These are phyloP conservation scores for Tylopilus orsonianus DNA, from an alignment of 1,284 basidiomycete species.

Conservation along the genomic window DNA sequence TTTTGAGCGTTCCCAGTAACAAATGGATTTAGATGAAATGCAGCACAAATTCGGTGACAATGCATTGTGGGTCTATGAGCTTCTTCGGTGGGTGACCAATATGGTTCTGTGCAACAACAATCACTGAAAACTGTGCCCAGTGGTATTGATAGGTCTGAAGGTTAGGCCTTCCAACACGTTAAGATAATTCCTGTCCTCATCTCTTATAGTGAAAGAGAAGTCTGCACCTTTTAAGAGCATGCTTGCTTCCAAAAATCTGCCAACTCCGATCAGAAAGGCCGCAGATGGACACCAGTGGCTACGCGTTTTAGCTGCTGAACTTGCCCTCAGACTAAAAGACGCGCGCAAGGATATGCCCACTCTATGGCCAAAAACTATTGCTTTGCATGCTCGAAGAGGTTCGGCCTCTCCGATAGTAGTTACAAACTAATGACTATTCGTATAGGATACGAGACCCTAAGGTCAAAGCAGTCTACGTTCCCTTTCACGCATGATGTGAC, in stretches of 20 bases:
- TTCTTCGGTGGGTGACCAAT: slow-evolving; percentile 53
- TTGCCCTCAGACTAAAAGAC: slow-evolving; percentile 82
- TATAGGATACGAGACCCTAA: slow-evolving; percentile 62
- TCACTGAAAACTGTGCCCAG: slow-evolving; percentile 39
- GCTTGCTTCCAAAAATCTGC: slow-evolving; percentile 91
- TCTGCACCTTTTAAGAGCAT: slow-evolving; percentile 83
- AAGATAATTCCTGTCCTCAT: neutral
- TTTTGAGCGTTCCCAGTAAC: slow-evolving; percentile 3
- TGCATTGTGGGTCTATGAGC: slow-evolving; percentile 90
- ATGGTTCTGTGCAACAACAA: neutral
- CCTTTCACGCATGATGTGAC: slow-evolving; percentile 75
- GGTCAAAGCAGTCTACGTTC: slow-evolving; percentile 82
- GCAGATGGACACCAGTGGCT: slow-evolving; percentile 89
- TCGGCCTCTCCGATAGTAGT: neutral
- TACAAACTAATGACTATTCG: slow-evolving; percentile 4
- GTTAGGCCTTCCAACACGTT: slow-evolving; percentile 38
- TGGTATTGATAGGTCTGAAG: slow-evolving; percentile 90
- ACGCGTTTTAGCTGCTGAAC: slow-evolving; percentile 84
- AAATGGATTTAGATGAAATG: slow-evolving; percentile 60
- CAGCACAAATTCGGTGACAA: slow-evolving; percentile 83
- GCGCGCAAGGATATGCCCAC: slow-evolving; percentile 72
- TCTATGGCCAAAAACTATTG: slow-evolving; percentile 92
- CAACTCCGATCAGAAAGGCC: slow-evolving; percentile 69
- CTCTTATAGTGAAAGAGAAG: slow-evolving; percentile 77
- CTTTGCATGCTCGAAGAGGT: slow-evolving; percentile 75